Base-by-base conservation (phyloP, 495 filamentous ascomycete genomes). In the Clavariopsis aquatica region DNA sequence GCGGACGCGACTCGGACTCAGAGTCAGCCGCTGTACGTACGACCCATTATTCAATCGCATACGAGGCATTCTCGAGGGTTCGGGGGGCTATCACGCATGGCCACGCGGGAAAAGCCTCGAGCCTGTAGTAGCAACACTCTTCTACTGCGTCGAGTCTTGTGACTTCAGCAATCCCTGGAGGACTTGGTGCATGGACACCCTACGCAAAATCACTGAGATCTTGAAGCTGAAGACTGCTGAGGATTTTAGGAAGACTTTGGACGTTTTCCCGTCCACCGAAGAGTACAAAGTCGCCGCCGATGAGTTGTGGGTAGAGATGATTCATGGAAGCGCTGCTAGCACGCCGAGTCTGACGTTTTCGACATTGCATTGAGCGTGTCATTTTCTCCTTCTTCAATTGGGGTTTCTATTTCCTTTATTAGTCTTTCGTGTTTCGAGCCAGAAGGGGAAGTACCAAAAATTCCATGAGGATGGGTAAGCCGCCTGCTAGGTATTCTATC, bases 171-270 rank as follows among this genome's bases (percentile, higher is more conserved):
- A 45, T 38, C 56, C 49, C 27, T 59, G 62, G 46, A 49, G 66
- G 20, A 9, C 19, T 1, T 69, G 66, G 66, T 61, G 52, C 22
- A 28, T 69, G 1, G 27, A 49, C 12, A 57, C 53, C 19, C n/a
- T 62, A 8, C 60, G 56, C 38, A 69, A 57, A 31, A 53, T 53
- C 8, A 23, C 49, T 12, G 61, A 59, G 24, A 49, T 65, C 19
- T 31, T 65, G 56, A 69, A 65, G 43, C n/a, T 69, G 27, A 64
- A 59, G 51, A 49, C 10, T 17, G 57, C 43, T 9, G 66, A 69
- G 15, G 61, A 69, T 17, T 69, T 69, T 17, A 34, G 23, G 52
- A 64, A 69, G 56, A 34, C 23, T 10, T 34, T 69, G 6, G 56
- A 46, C 5, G 22, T 43, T 27, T 69, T 64, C 47, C 66, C 66